Evolutionary conservation across 2,329 filamentous ascomycete genomes (phyloP).

Genomic region (Chrysosphaeria jannelii): DNA sequence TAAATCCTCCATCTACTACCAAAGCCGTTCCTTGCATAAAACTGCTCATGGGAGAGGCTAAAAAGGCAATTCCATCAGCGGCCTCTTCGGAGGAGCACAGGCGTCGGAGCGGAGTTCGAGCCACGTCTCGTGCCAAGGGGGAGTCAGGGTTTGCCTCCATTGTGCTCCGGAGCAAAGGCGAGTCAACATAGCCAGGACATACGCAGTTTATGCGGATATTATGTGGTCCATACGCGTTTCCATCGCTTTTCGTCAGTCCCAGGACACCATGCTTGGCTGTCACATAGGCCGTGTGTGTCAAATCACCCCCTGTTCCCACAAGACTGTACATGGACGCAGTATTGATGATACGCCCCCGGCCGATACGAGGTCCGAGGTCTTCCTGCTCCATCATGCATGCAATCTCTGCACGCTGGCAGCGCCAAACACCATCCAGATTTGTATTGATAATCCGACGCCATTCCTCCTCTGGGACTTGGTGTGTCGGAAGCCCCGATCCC

Average conservation of each 20-base stretch:
- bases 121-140: conserved; percentile 11
- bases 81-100: conserved; percentile 19
- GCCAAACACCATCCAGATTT: conserved; percentile 24
- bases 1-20: conserved; percentile 16
- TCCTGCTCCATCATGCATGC: conserved; percentile 20
- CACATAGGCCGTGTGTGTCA: conserved; percentile 16
- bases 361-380: conserved; percentile 9
- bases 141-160: conserved; percentile 6
- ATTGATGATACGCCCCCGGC: conserved; percentile 22
- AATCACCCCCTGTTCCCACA: conserved; percentile 10
- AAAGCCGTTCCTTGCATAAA: conserved; percentile 19
- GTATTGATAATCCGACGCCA: conserved; percentile 20
- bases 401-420: conserved; percentile 23
- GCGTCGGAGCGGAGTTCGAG: conserved; percentile 16
- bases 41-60: conserved; percentile 20
- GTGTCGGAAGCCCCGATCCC: conserved; percentile 12
- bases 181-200: conserved; percentile 14
- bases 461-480: conserved; percentile 15
- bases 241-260: conserved; percentile 22
- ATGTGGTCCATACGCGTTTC: conserved; percentile 16
- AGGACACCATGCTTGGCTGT: conserved; percentile 22
- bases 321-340: conserved; percentile 20
- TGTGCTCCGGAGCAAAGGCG: conserved; percentile 3
- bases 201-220: conserved; percentile 28
- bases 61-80: conserved; percentile 18